phyloP scores from a whole-genome alignment of 2,329 filamentous ascomycete genomes.

The Ophiosphaerella narmari region DNA sequence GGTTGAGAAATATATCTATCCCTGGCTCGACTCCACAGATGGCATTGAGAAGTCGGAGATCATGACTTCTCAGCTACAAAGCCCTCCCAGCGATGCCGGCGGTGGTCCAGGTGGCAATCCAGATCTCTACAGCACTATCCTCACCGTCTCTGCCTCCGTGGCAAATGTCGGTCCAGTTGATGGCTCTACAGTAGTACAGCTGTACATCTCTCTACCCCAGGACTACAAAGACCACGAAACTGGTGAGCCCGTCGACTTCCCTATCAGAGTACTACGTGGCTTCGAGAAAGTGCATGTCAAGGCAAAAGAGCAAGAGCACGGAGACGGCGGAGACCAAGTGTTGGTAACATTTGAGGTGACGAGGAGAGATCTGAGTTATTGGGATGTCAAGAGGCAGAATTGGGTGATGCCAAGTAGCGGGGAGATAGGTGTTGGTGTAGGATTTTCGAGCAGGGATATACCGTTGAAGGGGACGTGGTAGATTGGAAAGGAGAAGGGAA shows the following conservation, averaged over 20 bases:
- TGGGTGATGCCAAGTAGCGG: conserved; percentile 46
- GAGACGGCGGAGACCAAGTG: conserved; percentile 19
- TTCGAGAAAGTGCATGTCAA: conserved; percentile 51
- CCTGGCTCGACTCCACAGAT: conserved; percentile 63
- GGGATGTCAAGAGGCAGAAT: conserved; percentile 47
- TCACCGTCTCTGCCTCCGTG: conserved; percentile 58
- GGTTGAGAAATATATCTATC: conserved; percentile 73
- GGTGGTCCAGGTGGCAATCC: conserved; percentile 72
- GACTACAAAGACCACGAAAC: conserved; percentile 49
- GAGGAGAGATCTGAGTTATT: conserved; percentile 49
- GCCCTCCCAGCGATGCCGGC: conserved; percentile 63
- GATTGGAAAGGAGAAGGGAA: background rate
- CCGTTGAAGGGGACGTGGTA: conserved; percentile 39
- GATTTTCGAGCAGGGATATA: conserved; percentile 43
- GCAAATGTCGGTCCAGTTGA: conserved; percentile 64
- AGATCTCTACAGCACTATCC: conserved; percentile 63
- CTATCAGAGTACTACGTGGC: conserved; percentile 45
- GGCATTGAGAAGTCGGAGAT: conserved; percentile 51
- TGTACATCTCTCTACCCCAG: conserved; percentile 59
- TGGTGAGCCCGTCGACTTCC: conserved; percentile 62
- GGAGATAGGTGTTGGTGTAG: conserved; percentile 35
- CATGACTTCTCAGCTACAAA: conserved; percentile 63
- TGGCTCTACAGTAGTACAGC: conserved; percentile 61
- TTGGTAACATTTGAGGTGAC: conserved; percentile 46
- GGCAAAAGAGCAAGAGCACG: conserved; percentile 27